Base-by-base conservation (phyloP, 768 basidiomycete genomes). In the Naganishia vishniacii region DNA sequence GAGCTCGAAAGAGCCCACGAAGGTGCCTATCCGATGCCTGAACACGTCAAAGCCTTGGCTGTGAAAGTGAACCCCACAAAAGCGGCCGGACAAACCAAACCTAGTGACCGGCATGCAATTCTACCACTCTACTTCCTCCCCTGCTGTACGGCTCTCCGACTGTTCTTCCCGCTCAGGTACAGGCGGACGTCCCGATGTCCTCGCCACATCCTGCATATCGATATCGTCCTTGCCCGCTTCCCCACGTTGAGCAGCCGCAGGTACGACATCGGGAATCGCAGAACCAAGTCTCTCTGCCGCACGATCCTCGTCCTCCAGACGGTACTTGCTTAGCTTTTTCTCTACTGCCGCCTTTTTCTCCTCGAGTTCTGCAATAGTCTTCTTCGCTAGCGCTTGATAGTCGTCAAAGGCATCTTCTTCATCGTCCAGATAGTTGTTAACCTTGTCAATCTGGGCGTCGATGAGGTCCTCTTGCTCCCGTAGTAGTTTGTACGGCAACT, bases 401-500 rank as follows among this genome's bases (percentile, higher is more conserved):
- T 25, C 51, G 18, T 58, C 65, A 26, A 67, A 62, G 9, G 25
- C 65, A n/a, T 45, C 61, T 18, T 59, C 48, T 49, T 77, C 74
- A 15, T 70, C 67, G 4, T 65, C 40, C 37, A 77, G 67, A 15
- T 74, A 48, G 47, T 74, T 69, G 45, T 69, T 62, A n/a, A 74
- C 65, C 37, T 70, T 71, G 16, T 65, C 68, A 26, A 66, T 65
- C 29, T 69, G 69, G 0, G 66, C 49, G 16, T 68, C 60, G 11
- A 77, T 67, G 6, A 65, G 59, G 26, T 66, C 63, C 67, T 71
- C 66, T 65, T 77, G 75, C 16, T 72, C 63, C 1, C 70, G 70
- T 8, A 74, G 47, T 20, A 77, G 67, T 49, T 73, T 66, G 65
- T 74, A 73, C 4, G 75, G 75, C 29, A 73, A 48, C 75, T 77